These are phyloP conservation scores for Metschnikowia aberdeeniae DNA, from an alignment of 805 yeast genomes.

Conservation along the genomic window DNA sequence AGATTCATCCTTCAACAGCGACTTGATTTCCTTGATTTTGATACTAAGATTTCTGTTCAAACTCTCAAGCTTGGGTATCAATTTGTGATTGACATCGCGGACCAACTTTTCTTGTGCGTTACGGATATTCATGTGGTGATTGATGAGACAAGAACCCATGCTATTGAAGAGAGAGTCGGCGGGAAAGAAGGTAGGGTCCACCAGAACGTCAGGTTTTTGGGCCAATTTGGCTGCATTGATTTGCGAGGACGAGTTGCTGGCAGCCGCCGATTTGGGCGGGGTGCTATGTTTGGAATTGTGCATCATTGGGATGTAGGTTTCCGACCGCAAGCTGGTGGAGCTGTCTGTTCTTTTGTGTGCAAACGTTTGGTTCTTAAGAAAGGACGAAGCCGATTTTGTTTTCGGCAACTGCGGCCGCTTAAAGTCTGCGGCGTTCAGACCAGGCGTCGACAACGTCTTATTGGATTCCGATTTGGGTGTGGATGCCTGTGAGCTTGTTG, in stretches of 20 bases:
- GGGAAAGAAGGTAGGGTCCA: slow-evolving; percentile 24
- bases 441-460: slow-evolving; percentile 6
- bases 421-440: slow-evolving; percentile 7
- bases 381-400: slow-evolving; percentile 22
- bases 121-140: slow-evolving; percentile 31
- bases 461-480: slow-evolving; percentile 15
- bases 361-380: slow-evolving; percentile 20
- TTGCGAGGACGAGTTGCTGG: slow-evolving; percentile 1
- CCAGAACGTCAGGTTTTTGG: slow-evolving; percentile 18
- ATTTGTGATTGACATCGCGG: slow-evolving; percentile 29
- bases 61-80: slow-evolving; percentile 36
- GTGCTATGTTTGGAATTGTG: slow-evolving; percentile 1
- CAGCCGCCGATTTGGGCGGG: slow-evolving; percentile 2
- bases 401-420: slow-evolving; percentile 23
- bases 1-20: slow-evolving; percentile 37
- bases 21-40: slow-evolving; percentile 41
- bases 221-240: slow-evolving; percentile 16
- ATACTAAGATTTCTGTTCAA: slow-evolving; percentile 31
- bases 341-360: slow-evolving; percentile 18
- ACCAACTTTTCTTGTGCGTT: slow-evolving; percentile 25
- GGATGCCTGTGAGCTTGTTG: slow-evolving; percentile 8
- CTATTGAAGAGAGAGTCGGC: slow-evolving; percentile 23
- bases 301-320: background rate
- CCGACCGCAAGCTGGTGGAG: slow-evolving; percentile 10
- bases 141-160: slow-evolving; percentile 30